Evolutionary conservation across 768 basidiomycete species (phyloP), one percentile per base, ranked within the genome.

Genomic region (Baorangia bicolor): DNA sequence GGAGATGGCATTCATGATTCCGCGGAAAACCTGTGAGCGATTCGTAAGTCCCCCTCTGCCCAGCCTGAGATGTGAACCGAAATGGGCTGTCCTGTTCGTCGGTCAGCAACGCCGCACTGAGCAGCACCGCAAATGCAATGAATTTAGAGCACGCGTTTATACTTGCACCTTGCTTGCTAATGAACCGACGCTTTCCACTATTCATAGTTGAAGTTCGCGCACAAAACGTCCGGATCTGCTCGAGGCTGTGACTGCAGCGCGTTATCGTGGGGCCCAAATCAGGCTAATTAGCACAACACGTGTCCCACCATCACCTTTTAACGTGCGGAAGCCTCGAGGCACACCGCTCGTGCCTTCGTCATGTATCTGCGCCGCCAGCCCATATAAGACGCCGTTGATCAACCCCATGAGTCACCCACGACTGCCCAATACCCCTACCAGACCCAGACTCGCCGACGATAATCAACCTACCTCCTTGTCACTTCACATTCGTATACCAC

Each of bases 351-450:
- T 65, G 66, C 39, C 47, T 45, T 58, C 62, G 59, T 61, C 64
- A 58, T 68, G 60, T 47, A 57, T 62, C 49, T 56, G 55, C 53
- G 53, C 56, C 33, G 57, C 57, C 54, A 62, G 42, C 38, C 54
- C 43, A 60, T 73, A 73, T 71, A 71, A 69, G 45, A 67, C 69
- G 62, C 60, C 69, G 66, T 60, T 63, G 68, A 68, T 66, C 55
- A 64, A 33, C 51, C n/a, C n/a, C n/a, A n/a, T n/a, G n/a, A n/a
- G n/a, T 37, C 41, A 39, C 47, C 48, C 45, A 55, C 57, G 51
- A 46, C 54, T 57, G 27, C 59, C 59, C 59, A 65, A 51, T 54
- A 66, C 66, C 58, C 60, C 60, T 52, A 37, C 58, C 43, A 60
- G 49, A n/a, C 49, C 54, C 53, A 57, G 44, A 41, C 57, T 30